Base-by-base conservation (phyloP, 148 eudicot genomes). In the Spergularia bocconei region DNA sequence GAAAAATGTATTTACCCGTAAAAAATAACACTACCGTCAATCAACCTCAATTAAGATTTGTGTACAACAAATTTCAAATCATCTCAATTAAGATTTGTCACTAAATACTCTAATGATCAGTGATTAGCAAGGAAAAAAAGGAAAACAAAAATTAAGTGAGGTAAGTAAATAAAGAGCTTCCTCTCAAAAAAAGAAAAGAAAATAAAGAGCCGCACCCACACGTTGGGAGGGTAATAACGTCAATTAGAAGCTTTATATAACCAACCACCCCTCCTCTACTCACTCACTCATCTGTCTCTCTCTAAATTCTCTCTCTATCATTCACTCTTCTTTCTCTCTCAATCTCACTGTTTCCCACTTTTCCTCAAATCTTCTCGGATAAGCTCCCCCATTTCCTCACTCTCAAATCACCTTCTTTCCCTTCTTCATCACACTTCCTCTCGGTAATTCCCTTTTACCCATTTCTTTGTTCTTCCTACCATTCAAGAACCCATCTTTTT, bases 351-450 rank as follows among this genome's bases (percentile, higher is more conserved):
- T 29, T 69, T 75, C 53, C 58, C 77, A 69, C 62, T 39, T 44
- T 51, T 52, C 67, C 19, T 60, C 52, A 54, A 8, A 44, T 36
- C 69, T 64, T 63, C 50, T 44, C 12, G 47, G 71, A 73, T 79
- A 67, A 80, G 80, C 73, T 75, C 44, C 57, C 33, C 13, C 41
- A 50, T 17, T 13, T 52, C 63, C 61, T 38, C n/a, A 36, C 70
- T 16, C 47, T 38, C 5, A 11, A 8, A 21, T 66, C 65, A 41
- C 69, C 50, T 47, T 23, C 16, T 19, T 59, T 73, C 70, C 61
- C 56, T 73, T 47, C 57, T 14, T 21, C 19, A 29, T 29, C 36
- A 29, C 36, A 29, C 36, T 29, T 29, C 3, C 36, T 29, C 36
- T 29, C 36, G 36, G 36, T 29, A 29, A 29, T 29, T 0, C 7